These are phyloP conservation scores for Monilinia laxa DNA, from an alignment of 2,329 filamentous ascomycete genomes.

Conservation along the genomic window DNA sequence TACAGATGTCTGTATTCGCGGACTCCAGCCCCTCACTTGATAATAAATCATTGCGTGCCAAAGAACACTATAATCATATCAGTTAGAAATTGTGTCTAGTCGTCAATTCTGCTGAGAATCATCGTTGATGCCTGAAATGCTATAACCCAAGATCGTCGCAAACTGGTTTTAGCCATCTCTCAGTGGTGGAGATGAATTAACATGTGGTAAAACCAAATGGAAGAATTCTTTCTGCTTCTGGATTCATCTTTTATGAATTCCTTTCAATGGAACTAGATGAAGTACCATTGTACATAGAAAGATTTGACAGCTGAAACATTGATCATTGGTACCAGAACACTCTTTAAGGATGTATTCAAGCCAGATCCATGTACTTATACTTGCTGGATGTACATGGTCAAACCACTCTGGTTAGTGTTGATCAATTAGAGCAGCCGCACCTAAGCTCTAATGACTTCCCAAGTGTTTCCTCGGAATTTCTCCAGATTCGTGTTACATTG, in stretches of 20 bases:
- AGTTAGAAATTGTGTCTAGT: neutral
- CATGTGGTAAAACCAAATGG: neutral
- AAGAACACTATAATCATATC: neutral
- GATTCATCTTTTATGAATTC: neutral
- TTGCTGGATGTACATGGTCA: neutral
- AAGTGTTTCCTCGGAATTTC: neutral
- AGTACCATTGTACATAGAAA: neutral
- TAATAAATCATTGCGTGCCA: neutral
- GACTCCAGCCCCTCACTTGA: neutral
- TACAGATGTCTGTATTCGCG: neutral
- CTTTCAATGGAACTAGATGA: neutral
- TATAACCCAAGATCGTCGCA: neutral
- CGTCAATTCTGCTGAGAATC: neutral
- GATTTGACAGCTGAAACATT: too few species aligned
- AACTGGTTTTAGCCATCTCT: neutral
- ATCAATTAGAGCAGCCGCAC: neutral
- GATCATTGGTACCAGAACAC: neutral
- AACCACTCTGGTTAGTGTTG: neutral
- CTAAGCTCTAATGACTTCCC: neutral
- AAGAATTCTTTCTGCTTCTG: neutral
- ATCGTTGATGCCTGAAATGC: neutral
- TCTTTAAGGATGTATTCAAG: neutral
- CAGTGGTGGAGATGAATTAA: neutral
- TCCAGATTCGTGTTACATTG: neutral
- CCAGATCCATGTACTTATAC: neutral